Conservation (phyloP, 163 green algal genomes). For the Chlamydomonas reinhardtii region DNA sequence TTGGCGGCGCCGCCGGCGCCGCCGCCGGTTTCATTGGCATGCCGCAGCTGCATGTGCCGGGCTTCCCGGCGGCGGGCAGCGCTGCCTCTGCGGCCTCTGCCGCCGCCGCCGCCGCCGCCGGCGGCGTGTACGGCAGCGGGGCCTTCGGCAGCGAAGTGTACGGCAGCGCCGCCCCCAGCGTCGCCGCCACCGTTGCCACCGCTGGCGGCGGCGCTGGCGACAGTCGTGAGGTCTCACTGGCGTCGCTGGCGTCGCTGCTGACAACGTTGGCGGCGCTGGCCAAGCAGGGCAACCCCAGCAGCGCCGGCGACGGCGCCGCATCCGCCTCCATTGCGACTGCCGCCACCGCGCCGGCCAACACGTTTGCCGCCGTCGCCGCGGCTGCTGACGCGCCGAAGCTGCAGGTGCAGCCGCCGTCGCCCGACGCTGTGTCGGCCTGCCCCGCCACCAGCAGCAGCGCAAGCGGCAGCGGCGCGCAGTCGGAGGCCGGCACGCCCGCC, state of each 20-base stretch:
- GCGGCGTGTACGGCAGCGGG: background rate
- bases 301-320: background rate
- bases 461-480: background rate
- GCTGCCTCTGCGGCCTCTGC: background rate
- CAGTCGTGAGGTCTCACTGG: background rate
- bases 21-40: background rate
- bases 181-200: background rate
- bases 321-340: background rate
- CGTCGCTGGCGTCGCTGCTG: slow-evolving; percentile 35
- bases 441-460: background rate
- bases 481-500: background rate
- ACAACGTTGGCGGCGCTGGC: slow-evolving; percentile 35
- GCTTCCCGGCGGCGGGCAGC: too few species aligned
- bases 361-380: too few species aligned
- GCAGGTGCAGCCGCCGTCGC: background rate
- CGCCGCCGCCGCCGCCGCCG: background rate
- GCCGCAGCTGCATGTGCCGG: too few species aligned
- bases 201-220: background rate
- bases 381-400: too few species aligned
- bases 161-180: background rate
- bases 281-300: background rate
- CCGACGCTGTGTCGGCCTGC: background rate
- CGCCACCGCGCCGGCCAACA: background rate
- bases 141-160: slow-evolving; percentile 27
- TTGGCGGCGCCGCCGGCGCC: background rate